A percentile compares a stretch with the other conserved stretches of the same genome.
phyloP scores from a whole-genome alignment of 768 basidiomycete genomes.

The Butyriboletus loyo region DNA sequence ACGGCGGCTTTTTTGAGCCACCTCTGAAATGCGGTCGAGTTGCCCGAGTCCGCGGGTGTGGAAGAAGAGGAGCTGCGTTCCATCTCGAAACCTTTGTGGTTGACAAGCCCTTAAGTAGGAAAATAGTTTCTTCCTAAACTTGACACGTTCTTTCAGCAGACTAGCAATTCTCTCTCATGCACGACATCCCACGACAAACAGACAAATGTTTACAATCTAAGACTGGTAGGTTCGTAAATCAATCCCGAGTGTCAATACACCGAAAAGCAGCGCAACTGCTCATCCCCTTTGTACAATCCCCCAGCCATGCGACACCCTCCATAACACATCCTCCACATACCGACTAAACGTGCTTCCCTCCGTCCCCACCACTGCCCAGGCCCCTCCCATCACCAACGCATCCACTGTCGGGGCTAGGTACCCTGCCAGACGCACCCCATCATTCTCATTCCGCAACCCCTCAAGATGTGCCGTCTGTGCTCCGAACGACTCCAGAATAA shows the following conservation, averaged over 20 bases:
- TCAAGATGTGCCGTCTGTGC: slow-evolving; percentile 30
- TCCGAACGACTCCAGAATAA: slow-evolving; percentile 54
- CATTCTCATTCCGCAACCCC: slow-evolving; percentile 41
- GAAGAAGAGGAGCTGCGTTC: slow-evolving; percentile 23
- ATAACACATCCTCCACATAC: slow-evolving; percentile 66
- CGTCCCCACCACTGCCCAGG: slow-evolving; percentile 61
- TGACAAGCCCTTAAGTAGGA: slow-evolving; percentile 5
- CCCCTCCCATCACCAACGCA: slow-evolving; percentile 63
- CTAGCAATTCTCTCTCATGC: too few species aligned
- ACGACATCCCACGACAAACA: too few species aligned
- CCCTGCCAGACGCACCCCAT: slow-evolving; percentile 43
- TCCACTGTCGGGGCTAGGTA: slow-evolving; percentile 66
- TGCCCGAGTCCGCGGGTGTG: slow-evolving; percentile 21
- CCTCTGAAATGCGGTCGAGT: slow-evolving; percentile 39
- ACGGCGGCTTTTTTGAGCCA: slow-evolving; percentile 50
- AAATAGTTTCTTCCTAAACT: neutral
- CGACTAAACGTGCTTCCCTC: slow-evolving; percentile 73
- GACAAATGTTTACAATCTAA: too few species aligned
- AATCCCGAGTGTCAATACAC: neutral
- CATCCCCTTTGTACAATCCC: slow-evolving; percentile 50
- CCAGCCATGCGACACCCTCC: slow-evolving; percentile 55
- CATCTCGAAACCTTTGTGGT: slow-evolving; percentile 22
- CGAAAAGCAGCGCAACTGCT: neutral
- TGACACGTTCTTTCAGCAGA: too few species aligned
- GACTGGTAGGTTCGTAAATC: too few species aligned